Evolutionary conservation across 441 rosid species (phyloP).

Genomic region (Erysimum cheiri): DNA sequence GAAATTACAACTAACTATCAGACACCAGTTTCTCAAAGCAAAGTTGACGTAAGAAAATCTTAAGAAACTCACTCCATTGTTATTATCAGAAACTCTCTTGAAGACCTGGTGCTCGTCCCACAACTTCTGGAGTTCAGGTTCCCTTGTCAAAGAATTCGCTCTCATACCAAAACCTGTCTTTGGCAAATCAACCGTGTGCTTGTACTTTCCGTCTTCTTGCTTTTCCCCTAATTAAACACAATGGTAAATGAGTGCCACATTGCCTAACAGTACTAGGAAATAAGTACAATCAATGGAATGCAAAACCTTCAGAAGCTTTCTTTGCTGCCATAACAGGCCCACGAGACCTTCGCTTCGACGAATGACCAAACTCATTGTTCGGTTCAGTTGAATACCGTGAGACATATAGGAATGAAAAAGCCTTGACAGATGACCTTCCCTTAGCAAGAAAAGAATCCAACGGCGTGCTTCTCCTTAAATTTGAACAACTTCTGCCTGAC

Average conservation of each 20-base stretch:
- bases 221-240: slow-evolving; percentile 61
- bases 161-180: slow-evolving; percentile 91
- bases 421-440: slow-evolving; percentile 53
- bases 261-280: slow-evolving; percentile 12
- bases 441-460: slow-evolving; percentile 48
- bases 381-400: slow-evolving; percentile 53
- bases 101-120: slow-evolving; percentile 94
- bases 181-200: slow-evolving; percentile 91
- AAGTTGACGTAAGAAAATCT: slow-evolving; percentile 22
- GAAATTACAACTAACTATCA: slow-evolving; percentile 46
- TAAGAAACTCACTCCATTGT: slow-evolving; percentile 72
- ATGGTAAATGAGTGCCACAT: slow-evolving; percentile 14
- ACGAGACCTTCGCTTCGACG: slow-evolving; percentile 84
- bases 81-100: slow-evolving; percentile 73
- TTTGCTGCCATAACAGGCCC: slow-evolving; percentile 97
- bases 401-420: slow-evolving; percentile 56
- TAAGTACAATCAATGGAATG: slow-evolving; percentile 8
- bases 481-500: slow-evolving; percentile 53
- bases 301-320: slow-evolving; percentile 73
- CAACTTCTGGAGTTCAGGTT: slow-evolving; percentile 90
- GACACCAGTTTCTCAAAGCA: slow-evolving; percentile 39
- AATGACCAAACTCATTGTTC: slow-evolving; percentile 50
- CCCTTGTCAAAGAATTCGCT: slow-evolving; percentile 86
- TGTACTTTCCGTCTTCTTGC: slow-evolving; percentile 90
- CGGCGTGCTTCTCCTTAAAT: slow-evolving; percentile 54